These are phyloP conservation scores for Cercophora scortea DNA, from an alignment of 495 filamentous ascomycete genomes.

Conservation along the genomic window DNA sequence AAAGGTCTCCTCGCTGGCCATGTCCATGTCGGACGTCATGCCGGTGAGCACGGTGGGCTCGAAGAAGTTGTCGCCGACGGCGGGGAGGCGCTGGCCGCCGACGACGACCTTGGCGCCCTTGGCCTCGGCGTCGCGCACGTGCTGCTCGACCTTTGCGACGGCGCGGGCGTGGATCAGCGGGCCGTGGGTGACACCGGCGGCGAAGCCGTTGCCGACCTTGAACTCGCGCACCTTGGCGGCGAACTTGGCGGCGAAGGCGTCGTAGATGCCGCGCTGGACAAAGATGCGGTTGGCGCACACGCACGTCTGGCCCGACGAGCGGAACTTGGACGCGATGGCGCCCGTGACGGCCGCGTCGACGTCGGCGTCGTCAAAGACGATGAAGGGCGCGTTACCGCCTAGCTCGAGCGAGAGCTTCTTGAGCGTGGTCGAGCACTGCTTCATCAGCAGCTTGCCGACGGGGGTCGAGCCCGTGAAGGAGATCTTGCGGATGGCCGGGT, in stretches of 20 bases:
- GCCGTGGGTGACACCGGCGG: constrained; percentile 64
- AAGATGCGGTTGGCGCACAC: constrained; percentile 86
- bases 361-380: constrained; percentile 88
- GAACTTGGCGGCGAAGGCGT: constrained; percentile 64
- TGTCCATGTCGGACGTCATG: constrained; percentile 74
- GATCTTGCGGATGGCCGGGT: constrained; percentile 68
- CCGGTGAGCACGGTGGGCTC: constrained; percentile 71
- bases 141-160: constrained; percentile 64
- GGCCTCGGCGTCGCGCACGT: constrained; percentile 66
- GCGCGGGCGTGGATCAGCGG: constrained; percentile 76
- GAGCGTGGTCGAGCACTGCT: constrained; percentile 68
- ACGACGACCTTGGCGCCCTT: constrained; percentile 66
- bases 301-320: constrained; percentile 82
- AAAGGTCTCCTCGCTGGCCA: constrained; percentile 79
- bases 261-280: constrained; percentile 71
- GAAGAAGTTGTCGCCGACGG: constrained; percentile 69
- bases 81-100: constrained; percentile 59
- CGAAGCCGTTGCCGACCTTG: constrained; percentile 70
- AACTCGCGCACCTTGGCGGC: constrained; percentile 68
- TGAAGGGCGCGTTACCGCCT: constrained; percentile 87
- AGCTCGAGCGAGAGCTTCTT: constrained; percentile 86
- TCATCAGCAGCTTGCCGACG: constrained; percentile 84
- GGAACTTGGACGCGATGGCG: constrained; percentile 74
- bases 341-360: constrained; percentile 69
- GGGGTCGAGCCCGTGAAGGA: constrained; percentile 84